These are phyloP conservation scores for Beta corolliflora DNA, from an alignment of 179 eudicot genomes.

Conservation along the genomic window DNA sequence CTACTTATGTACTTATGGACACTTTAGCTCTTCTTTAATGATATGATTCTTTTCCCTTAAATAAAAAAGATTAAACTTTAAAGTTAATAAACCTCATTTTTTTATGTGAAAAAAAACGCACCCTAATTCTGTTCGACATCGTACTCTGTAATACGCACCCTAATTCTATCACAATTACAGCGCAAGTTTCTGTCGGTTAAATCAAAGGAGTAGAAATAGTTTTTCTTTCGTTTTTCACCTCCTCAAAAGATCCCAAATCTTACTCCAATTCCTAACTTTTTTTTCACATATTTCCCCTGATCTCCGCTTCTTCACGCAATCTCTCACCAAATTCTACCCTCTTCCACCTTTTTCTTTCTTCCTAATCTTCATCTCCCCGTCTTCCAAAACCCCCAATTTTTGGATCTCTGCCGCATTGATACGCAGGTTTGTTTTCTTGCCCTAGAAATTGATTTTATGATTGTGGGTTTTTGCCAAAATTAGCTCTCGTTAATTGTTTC, in stretches of 20 bases:
- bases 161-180: too few relatives aligned
- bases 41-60: too few relatives aligned
- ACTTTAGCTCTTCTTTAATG: too few relatives aligned
- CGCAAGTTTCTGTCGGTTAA: too few relatives aligned
- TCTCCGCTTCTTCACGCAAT: neutral
- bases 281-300: neutral
- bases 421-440: slow-evolving; percentile 15
- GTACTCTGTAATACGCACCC: too few relatives aligned
- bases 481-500: neutral
- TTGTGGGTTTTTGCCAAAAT: neutral
- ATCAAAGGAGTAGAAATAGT: too few relatives aligned
- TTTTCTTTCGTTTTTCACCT: too few relatives aligned
- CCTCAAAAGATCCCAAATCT: neutral
- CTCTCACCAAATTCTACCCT: neutral
- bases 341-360: neutral
- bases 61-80: too few relatives aligned
- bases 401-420: neutral
- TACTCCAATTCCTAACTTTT: neutral
- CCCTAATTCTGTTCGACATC: too few relatives aligned
- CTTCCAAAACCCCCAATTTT: neutral
- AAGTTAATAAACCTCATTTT: too few relatives aligned
- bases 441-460: neutral
- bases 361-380: neutral
- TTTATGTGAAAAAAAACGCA: too few relatives aligned
- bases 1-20: too few relatives aligned